Evolutionary conservation across 805 yeast species (phyloP).

Genomic region (Komagataella phaffii): DNA sequence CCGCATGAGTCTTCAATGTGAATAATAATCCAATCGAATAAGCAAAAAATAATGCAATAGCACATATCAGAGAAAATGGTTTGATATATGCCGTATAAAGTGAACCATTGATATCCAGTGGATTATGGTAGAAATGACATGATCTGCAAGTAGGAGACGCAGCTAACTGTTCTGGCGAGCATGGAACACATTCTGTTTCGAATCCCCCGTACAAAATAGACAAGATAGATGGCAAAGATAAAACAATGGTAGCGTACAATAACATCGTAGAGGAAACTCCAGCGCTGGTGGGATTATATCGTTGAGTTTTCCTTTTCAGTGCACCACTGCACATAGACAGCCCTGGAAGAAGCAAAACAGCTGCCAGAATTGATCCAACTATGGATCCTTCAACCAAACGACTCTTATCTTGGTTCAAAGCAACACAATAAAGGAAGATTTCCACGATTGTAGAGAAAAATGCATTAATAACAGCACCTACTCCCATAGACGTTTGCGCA

Average conservation of each 20-base stretch:
- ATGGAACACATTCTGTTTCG: conserved; percentile 56
- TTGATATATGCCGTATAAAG: conserved; percentile 56
- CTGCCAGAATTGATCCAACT: conserved; percentile 89
- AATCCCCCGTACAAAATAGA: conserved; percentile 85
- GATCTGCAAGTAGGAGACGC: conserved; percentile 33
- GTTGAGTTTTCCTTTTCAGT: conserved; percentile 76
- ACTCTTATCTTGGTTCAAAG: conserved; percentile 75
- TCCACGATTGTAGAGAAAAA: conserved; percentile 95
- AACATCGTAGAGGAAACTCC: conserved; percentile 96
- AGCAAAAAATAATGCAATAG: conserved; percentile 66
- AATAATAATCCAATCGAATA: conserved; percentile 85
- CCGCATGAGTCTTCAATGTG: conserved; percentile 92
- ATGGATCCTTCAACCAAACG: conserved; percentile 89
- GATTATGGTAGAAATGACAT: conserved; percentile 72
- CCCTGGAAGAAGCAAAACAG: conserved; percentile 84
- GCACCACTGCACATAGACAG: conserved; percentile 98
- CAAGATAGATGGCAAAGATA: conserved; percentile 85
- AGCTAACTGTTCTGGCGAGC: conserved; percentile 19
- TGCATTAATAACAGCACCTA: conserved; percentile 97
- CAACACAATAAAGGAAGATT: conserved; percentile 84
- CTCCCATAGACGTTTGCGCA: conserved; percentile 97
- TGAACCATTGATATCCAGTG: conserved; percentile 47
- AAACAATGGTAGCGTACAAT: conserved; percentile 76
- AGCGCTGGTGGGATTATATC: conserved; percentile 92
- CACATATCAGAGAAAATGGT: conserved; percentile 77